These are phyloP conservation scores for Neofusicoccum parvum DNA, from an alignment of 2,329 filamentous ascomycete species.

Conservation along the genomic window DNA sequence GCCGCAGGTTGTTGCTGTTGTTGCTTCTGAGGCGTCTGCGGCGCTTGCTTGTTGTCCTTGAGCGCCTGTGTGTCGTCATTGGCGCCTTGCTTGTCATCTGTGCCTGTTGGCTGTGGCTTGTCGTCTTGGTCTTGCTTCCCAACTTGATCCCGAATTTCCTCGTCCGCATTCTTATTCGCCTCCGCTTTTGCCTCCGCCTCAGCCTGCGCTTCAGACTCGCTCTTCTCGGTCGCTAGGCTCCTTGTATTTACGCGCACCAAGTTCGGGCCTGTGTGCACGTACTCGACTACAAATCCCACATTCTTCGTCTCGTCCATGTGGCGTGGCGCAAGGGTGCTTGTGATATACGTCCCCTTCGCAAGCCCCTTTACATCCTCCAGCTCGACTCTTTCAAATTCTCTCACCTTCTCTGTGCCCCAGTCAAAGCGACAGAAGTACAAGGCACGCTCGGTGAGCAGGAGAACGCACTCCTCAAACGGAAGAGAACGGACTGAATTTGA, in stretches of 20 bases:
- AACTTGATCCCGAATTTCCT: not conserved
- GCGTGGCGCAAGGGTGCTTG: conserved; percentile 75
- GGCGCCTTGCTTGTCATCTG: not conserved
- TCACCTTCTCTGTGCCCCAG: conserved; percentile 93
- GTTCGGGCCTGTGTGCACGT: conserved; percentile 68
- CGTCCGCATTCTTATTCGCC: conserved; percentile 26
- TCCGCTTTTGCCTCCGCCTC: conserved; percentile 23
- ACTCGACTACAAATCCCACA: conserved; percentile 79
- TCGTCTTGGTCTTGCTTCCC: conserved; percentile 7
- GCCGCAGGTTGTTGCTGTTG: conserved; percentile 26
- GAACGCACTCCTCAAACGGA: conserved; percentile 84
- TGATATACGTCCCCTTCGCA: conserved; percentile 84
- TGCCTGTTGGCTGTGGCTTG: not conserved
- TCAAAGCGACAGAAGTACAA: conserved; percentile 91
- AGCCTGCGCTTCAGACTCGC: conserved; percentile 44
- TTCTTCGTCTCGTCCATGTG: conserved; percentile 80
- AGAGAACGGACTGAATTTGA: conserved; percentile 67
- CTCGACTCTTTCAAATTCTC: conserved; percentile 84
- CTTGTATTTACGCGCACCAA: conserved; percentile 84
- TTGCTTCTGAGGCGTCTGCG: conserved; percentile 22
- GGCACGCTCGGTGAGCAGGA: conserved; percentile 82
- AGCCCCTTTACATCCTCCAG: conserved; percentile 73
- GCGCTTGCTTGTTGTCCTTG: not conserved
- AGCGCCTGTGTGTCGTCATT: not conserved
- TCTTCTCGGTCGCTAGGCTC: conserved; percentile 61